A percentile compares a stretch with the other conserved stretches of the same genome.
Conservation (phyloP, 371 early-diverging fungal species). For the Syncephalastrum sp. region DNA sequence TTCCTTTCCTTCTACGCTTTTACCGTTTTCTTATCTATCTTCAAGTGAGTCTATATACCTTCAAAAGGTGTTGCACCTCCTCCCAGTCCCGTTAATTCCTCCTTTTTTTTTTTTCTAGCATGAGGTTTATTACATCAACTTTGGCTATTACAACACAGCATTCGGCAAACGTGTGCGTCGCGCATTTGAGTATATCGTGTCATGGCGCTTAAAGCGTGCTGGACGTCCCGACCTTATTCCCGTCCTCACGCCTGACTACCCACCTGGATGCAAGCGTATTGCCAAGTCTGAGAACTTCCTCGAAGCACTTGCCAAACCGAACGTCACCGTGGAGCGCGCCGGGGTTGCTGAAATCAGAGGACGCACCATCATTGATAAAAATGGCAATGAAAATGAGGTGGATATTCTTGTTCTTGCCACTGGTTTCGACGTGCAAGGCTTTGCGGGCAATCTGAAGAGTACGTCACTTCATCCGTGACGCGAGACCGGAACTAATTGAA, state of each 20-base stretch:
- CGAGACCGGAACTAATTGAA: background rate
- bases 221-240: conserved; percentile 24
- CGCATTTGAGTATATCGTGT: background rate
- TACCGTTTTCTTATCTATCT: conserved; percentile 18
- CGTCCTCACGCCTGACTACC: conserved; percentile 17
- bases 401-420: conserved; percentile 42
- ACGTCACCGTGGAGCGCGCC: conserved; percentile 43
- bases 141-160: conserved; percentile 12
- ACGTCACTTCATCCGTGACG: background rate
- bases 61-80: background rate
- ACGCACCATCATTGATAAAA: conserved; percentile 25
- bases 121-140: conserved; percentile 12
- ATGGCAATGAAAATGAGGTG: background rate
- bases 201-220: conserved; percentile 14
- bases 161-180: conserved; percentile 1
- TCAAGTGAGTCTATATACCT: conserved; percentile 14
- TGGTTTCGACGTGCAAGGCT: conserved; percentile 53
- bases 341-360: conserved; percentile 41
- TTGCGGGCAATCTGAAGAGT: conserved; percentile 29
- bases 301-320: conserved; percentile 40
- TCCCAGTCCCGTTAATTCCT: background rate
- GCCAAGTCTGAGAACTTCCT: conserved; percentile 50
- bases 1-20: conserved; percentile 19
- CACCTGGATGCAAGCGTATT: conserved; percentile 37
- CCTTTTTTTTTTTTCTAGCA: conserved; percentile 7